Evolutionary conservation across 345 rosid species (phyloP), one percentile per base, ranked within the genome.

Genomic region (Gossypium sturtianum): DNA sequence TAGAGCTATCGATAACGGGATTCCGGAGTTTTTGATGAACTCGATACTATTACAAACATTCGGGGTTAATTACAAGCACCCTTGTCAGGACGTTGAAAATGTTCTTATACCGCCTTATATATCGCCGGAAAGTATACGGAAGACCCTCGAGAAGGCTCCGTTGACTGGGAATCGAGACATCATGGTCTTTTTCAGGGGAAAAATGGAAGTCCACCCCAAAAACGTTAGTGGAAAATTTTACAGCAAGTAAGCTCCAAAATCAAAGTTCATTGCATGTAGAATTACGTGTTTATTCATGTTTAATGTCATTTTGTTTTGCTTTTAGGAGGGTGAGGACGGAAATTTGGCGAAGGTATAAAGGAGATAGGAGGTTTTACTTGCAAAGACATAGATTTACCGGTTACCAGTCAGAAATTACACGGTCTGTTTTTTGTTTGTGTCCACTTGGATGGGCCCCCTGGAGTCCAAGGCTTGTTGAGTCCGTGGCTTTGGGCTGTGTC

Each of bases 391-490:
- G 96, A 70, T 93, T 93, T 61, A 80, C 87, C 80, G 96, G 96
- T 44, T 95, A 87, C 89, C 91, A 85, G 81, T 83, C 91, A 34
- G 99, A 95, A 66, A 93, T 95, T 2, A 86, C 80, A 7, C 80
- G 97, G 47, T 95, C 99, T 0, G 88, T 88, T 19, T 95, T 95
- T 71, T 95, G 99, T 75, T 80, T 95, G 8, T 93, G 98, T 68
- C 99, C 99, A 0, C 83, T 90, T 0, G 99, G 99, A 66, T 95
- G 99, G 99, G 99, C 99, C 73, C 99, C 99, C 0, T 95, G 99
- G 99, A 95, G 98, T 75, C 99, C 99, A 0, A 75, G 99, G 71
- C 85, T 95, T 12, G 98, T 93, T 12, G 99, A 95, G 74, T 89
- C 99, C 0, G 94, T 88, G 4, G 93, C 84, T 0, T 84, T 95